A percentile compares a stretch with the other conserved stretches of the same genome.
phyloP scores from a whole-genome alignment of 1,284 basidiomycete species.

The Malassezia cuniculi region DNA sequence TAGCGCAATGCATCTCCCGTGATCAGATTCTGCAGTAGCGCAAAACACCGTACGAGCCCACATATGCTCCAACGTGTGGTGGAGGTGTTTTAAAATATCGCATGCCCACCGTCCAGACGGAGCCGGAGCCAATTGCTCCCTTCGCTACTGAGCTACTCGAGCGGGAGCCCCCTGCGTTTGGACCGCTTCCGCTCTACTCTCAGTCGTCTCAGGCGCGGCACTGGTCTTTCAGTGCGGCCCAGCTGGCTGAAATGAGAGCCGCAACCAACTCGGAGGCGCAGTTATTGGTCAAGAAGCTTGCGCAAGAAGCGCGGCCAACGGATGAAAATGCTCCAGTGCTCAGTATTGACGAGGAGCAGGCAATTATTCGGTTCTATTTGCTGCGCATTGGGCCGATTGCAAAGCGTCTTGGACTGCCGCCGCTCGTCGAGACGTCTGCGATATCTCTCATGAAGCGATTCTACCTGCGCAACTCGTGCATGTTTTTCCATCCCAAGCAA shows the following conservation, averaged over 20 bases:
- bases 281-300: constrained; percentile 10
- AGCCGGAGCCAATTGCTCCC: not conserved
- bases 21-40: too few species aligned
- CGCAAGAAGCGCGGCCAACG: constrained; percentile 10
- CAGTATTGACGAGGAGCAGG: constrained; percentile 66
- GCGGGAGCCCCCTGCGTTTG: not conserved
- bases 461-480: constrained; percentile 91
- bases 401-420: constrained; percentile 70
- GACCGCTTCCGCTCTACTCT: constrained; percentile 14
- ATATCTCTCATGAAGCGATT: constrained; percentile 87
- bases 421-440: constrained; percentile 83
- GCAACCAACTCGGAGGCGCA: constrained; percentile 15
- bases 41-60: too few species aligned
- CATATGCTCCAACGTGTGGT: too few species aligned
- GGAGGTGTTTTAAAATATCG: too few species aligned
- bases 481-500: constrained; percentile 98
- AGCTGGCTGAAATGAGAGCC: constrained; percentile 12
- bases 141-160: not conserved
- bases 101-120: not conserved
- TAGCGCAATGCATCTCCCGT: too few species aligned
- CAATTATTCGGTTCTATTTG: constrained; percentile 78
- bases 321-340: constrained; percentile 53
- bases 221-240: constrained; percentile 24
- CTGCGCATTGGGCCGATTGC: constrained; percentile 74
- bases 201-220: constrained; percentile 36